These are phyloP conservation scores for Logfia minima DNA, from an alignment of 129 eudicot genomes.

Conservation along the genomic window DNA sequence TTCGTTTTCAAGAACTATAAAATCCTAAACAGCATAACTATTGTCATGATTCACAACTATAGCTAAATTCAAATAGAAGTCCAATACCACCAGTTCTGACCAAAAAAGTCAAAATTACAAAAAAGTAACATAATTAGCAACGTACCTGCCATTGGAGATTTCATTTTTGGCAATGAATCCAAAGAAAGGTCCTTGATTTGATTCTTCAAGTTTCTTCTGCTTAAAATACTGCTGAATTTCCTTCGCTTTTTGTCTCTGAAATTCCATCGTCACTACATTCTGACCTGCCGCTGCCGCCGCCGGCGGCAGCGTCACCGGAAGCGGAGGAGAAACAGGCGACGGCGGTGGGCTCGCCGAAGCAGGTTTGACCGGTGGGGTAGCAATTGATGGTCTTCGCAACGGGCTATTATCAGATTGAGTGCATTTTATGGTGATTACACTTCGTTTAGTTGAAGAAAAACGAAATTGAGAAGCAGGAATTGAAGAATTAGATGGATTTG, in stretches of 20 bases:
- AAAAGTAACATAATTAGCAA: background rate
- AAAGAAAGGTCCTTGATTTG: slow-evolving; percentile 80
- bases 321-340: slow-evolving; percentile 23
- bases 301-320: slow-evolving; percentile 14
- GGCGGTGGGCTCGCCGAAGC: slow-evolving; percentile 27
- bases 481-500: slow-evolving; percentile 33
- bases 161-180: slow-evolving; percentile 88
- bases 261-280: slow-evolving; percentile 75
- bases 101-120: background rate
- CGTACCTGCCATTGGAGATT: slow-evolving; percentile 87
- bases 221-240: slow-evolving; percentile 93
- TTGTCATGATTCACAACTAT: background rate
- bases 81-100: background rate
- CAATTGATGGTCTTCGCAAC: slow-evolving; percentile 73
- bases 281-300: slow-evolving; percentile 35
- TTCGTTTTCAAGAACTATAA: too few relatives aligned
- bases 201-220: slow-evolving; percentile 71
- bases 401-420: slow-evolving; percentile 94
- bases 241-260: slow-evolving; percentile 91
- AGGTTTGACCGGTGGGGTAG: slow-evolving; percentile 56
- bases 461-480: slow-evolving; percentile 39
- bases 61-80: background rate
- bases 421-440: slow-evolving; percentile 42
- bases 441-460: slow-evolving; percentile 35
- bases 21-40: background rate